Evolutionary conservation across 2,329 filamentous ascomycete genomes (phyloP), one percentile per base, ranked within the genome.

Genomic region (Epichloe gansuensis): DNA sequence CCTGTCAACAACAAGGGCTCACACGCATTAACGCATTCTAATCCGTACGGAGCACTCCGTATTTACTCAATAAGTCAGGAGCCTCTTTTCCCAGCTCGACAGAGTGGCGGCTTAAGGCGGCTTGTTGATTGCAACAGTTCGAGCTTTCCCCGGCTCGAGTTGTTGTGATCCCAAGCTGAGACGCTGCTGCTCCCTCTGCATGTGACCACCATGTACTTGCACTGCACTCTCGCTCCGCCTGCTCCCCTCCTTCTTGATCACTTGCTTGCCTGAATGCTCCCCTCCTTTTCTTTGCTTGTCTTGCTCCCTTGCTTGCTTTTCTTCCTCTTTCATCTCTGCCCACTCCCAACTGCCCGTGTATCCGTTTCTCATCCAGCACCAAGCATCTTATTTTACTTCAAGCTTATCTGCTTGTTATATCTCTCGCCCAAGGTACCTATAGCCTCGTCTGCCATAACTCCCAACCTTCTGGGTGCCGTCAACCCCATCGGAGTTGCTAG

Each of bases 301-400:
- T 34, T 34, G 17, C 35, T 46, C 51, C 50, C 25, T 46, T 54
- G 43, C 37, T 42, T 39, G n/a, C 44, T 55, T 43, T 50, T 47
- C 15, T 47, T 15, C 46, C 39, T 21, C 43, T 41, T 51, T 44
- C 13, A 39, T 46, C 39, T 55, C 45, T 52, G 21, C 12, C n/a
- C 51, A 42, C 41, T 52, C 37, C 43, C 41, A 35, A 52, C 51
- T 48, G 37, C 45, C 23, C 50, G 54, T 52, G 37, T 50, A 53
- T 50, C 37, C 42, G n/a, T 50, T 51, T 35, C 46, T 47, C 48
- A 47, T 51, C 48, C 34, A 54, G 46, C 48, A 41, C 17, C 48
- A 31, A 48, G 51, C 51, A 53, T 54, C 23, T 23, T 52, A 17
- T 52, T 54, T 55, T 51, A 38, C 15, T 47, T n/a, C 48, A 48